Evolutionary conservation across 1,284 basidiomycete species (phyloP).

Genomic region (Salmacisia buchloeana): DNA sequence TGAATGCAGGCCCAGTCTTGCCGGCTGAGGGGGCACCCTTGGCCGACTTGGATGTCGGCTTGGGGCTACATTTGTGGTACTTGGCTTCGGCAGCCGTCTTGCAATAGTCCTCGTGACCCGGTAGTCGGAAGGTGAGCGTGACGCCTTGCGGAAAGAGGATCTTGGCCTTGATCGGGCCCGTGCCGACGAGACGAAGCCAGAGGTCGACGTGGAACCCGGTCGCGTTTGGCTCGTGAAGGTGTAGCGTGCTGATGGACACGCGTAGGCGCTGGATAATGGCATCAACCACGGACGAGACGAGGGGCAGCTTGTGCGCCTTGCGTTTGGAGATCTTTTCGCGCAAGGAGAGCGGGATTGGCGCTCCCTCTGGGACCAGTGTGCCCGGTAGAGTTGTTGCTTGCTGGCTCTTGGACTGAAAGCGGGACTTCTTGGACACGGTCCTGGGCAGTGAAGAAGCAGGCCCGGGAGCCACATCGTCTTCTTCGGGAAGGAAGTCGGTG

Average conservation of each 20-base stretch:
- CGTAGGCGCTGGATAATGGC: background rate
- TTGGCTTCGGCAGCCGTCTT: background rate
- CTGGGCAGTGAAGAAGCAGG: too few species aligned
- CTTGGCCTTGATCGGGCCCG: background rate
- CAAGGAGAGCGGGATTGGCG: too few species aligned
- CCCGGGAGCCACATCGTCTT: too few species aligned
- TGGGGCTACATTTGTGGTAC: background rate
- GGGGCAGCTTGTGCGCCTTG: background rate
- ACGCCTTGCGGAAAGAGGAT: conserved; percentile 2
- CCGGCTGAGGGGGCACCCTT: background rate
- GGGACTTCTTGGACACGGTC: too few species aligned
- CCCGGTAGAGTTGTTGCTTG: too few species aligned
- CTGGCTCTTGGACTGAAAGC: too few species aligned
- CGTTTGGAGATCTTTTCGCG: background rate
- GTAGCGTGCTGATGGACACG: background rate
- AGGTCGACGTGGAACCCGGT: conserved; percentile 7
- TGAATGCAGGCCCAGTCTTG: background rate
- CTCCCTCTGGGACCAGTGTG: too few species aligned
- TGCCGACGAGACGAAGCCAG: background rate
- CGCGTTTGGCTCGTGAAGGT: background rate
- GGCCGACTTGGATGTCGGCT: background rate
- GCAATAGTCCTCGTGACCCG: background rate
- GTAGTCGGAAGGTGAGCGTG: background rate
- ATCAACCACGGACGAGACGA: background rate
- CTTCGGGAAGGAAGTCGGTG: too few species aligned